These are phyloP conservation scores for Oryza meyeriana DNA, from an alignment of 176 grass and related monocot species.

Conservation along the genomic window DNA sequence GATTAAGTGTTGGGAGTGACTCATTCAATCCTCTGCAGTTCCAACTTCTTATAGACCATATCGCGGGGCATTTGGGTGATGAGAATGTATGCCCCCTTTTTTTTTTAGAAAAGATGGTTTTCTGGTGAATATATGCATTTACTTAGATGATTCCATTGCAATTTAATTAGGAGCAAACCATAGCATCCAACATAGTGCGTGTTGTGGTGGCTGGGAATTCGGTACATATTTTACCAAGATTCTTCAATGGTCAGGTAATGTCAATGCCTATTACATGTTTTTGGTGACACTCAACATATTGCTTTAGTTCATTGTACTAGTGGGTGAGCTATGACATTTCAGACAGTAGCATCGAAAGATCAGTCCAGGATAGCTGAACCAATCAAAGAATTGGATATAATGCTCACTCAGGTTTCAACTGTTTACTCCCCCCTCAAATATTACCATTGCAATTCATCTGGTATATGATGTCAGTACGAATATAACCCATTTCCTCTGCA, in stretches of 20 bases:
- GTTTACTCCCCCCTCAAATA: neutral
- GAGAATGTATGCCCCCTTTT: slow-evolving; percentile 71
- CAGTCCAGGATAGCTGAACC: slow-evolving; percentile 83
- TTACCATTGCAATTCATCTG: neutral
- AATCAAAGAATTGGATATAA: slow-evolving; percentile 95
- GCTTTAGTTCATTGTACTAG: neutral
- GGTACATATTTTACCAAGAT: slow-evolving; percentile 64
- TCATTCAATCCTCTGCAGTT: slow-evolving; percentile 96
- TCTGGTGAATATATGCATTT: neutral
- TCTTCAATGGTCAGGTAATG: slow-evolving; percentile 78
- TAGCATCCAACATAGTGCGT: slow-evolving; percentile 80
- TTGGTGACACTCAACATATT: neutral
- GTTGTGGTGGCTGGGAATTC: slow-evolving; percentile 90
- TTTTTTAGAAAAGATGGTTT: neutral
- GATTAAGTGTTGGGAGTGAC: slow-evolving; percentile 63
- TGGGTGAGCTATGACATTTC: slow-evolving; percentile 18
- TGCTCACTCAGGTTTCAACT: slow-evolving; percentile 82
- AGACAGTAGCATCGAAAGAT: slow-evolving; percentile 83
- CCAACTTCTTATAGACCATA: slow-evolving; percentile 97
- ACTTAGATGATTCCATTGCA: neutral
- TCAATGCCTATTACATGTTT: slow-evolving; percentile 19
- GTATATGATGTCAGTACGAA: slow-evolving; percentile 17
- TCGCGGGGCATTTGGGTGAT: slow-evolving; percentile 94
- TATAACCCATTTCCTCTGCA: slow-evolving; percentile 39
- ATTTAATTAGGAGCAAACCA: slow-evolving; percentile 76